Percentiles rank a stretch among this genome's conserved stretches.
phyloP scores from a whole-genome alignment of 163 green algal species.

The Trebouxiophyceae sp. region DNA sequence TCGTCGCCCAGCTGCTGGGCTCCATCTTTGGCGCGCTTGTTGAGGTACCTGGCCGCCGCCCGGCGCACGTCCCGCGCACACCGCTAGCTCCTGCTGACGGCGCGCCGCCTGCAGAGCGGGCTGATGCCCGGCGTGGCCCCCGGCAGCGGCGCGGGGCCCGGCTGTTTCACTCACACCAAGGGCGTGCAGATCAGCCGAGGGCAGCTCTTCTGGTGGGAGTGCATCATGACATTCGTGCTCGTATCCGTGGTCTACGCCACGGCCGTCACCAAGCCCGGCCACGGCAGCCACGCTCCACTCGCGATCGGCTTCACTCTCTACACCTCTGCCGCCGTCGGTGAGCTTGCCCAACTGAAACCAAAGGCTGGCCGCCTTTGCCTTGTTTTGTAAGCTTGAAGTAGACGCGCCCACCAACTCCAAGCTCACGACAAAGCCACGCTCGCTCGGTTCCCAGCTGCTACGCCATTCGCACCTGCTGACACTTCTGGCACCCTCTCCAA shows the following conservation, averaged over 20 bases:
- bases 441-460: no score
- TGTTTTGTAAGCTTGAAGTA: no score
- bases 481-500: no score
- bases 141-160: conserved; percentile 34
- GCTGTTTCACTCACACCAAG: conserved; percentile 49
- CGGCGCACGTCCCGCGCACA: no score
- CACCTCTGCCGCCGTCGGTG: conserved; percentile 34
- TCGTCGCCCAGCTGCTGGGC: conserved; percentile 60
- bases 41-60: no score
- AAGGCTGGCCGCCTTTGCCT: no score
- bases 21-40: conserved; percentile 61
- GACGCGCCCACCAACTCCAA: no score
- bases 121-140: conserved; percentile 52
- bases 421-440: no score
- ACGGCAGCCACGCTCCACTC: conserved; percentile 65
- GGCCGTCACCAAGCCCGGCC: conserved; percentile 61
- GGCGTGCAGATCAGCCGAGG: conserved; percentile 22
- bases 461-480: no score
- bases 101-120: conserved; percentile 18
- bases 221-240: conserved; percentile 69
- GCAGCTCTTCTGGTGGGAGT: conserved; percentile 52
- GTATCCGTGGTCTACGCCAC: conserved; percentile 58
- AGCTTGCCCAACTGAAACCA: background rate
- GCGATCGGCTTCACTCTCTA: conserved; percentile 61
- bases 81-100: no score